These are phyloP conservation scores for Aspergillus pseudoviridinutans DNA, from an alignment of 2,329 filamentous ascomycete species.

Conservation along the genomic window DNA sequence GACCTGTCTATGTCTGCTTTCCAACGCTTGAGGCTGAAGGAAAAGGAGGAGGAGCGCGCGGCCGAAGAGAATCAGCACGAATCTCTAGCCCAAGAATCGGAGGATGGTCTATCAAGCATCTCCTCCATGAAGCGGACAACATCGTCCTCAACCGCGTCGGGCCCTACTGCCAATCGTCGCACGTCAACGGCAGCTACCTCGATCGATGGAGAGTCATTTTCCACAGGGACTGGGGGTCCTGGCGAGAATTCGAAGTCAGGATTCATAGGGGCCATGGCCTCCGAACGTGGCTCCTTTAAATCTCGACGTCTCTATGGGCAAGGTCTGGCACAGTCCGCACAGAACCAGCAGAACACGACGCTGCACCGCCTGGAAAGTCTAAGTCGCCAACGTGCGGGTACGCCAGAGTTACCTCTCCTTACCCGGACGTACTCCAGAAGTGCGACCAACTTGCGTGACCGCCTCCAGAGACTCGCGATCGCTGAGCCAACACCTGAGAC, in stretches of 20 bases:
- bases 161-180: constrained; percentile 63
- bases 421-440: constrained; percentile 51
- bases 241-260: constrained; percentile 24
- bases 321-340: constrained; percentile 71
- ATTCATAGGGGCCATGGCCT: constrained; percentile 27
- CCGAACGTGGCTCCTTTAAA: constrained; percentile 66
- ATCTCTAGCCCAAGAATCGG: constrained; percentile 37
- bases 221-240: constrained; percentile 8
- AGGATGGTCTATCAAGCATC: constrained; percentile 51
- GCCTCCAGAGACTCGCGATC: constrained; percentile 34
- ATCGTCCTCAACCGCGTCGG: constrained; percentile 75
- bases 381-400: constrained; percentile 60
- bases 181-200: constrained; percentile 88
- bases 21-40: constrained; percentile 62
- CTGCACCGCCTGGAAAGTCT: constrained; percentile 77
- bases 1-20: constrained; percentile 82
- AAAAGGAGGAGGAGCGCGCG: constrained; percentile 49
- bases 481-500: constrained; percentile 18
- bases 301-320: constrained; percentile 77
- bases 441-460: constrained; percentile 62
- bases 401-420: constrained; percentile 46
- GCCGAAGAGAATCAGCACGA: constrained; percentile 37
- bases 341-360: constrained; percentile 74
- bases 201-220: constrained; percentile 65
- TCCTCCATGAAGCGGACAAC: constrained; percentile 78